Base-by-base conservation (phyloP, 345 rosid genomes). In the Citrus sp. region DNA sequence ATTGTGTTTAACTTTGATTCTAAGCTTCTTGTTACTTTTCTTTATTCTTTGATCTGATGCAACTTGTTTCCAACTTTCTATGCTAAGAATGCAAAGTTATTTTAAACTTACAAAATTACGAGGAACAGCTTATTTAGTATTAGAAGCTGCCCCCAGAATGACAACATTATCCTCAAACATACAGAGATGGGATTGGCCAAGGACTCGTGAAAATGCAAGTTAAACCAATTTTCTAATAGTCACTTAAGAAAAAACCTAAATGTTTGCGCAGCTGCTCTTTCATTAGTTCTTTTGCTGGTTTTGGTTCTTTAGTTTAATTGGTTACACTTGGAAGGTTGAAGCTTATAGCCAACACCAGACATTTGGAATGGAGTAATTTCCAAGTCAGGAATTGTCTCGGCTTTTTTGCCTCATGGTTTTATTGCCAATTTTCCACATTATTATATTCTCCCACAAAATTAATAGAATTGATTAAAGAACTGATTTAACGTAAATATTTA, bases 11-110 rank as follows among this genome's bases (percentile, higher is more conserved):
- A 80, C 87, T 86, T 88, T 46, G 84, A 81, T 81, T 78, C 80
- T 78, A 86, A 83, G 84, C 84, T 86, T 88, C 88, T 81, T 71
- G 18, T 70, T 73, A 19, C 75, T 55, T 79, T 49, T 46, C 85
- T 83, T 84, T 86, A 84, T 84, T 81, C 84, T 71, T 56, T 69
- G 73, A 42, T 71, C 42, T 62, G 68, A 60, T 67, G 60, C 70
- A 81, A 67, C 55, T 78, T 67, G 65, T 69, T 67, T 22, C 16
- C 68, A 46, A 72, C 72, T 68, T 78, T 77, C 14, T 72, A 55
- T 76, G 35, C 25, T 24, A 25, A 76, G 51, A 65, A 76, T 76
- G 51, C 32, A 16, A 54, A 35, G 65, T 70, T 68, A 75, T 71
- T 46, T 3, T 0, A 12, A 46, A 46, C 51, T 46, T 24, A 7